Evolutionary conservation across 768 basidiomycete species (phyloP), one percentile per base, ranked within the genome.

Genomic region (Trametes gibbosa): DNA sequence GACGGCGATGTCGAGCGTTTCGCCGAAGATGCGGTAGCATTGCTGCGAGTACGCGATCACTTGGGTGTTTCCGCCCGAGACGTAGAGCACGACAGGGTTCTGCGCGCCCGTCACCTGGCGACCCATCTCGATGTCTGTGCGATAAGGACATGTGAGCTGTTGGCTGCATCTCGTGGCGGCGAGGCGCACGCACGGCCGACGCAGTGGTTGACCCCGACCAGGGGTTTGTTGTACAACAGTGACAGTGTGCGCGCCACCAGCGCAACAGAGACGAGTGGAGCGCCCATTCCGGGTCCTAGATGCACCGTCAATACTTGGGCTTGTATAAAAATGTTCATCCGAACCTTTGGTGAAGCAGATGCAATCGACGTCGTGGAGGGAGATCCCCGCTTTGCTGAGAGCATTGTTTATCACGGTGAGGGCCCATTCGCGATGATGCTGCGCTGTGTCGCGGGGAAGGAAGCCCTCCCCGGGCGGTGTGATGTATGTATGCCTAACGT

Each of bases 71-170:
- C 97, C 97, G 13, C 97, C 97, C 0, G 97, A 98, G 19, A 99
- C 97, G 69, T 99, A 99, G 35, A 98, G 84, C 6, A 98, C 95
- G 66, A 99, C 87, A 1, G 97, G 97, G 68, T 98, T 95, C 60
- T 87, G 86, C 4, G 97, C 95, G 47, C 89, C 89, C 2, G 97
- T 98, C 63, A 99, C 91, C 63, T 92, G 84, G 41, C 97, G 83
- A 35, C 97, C 97, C 90, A 98, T 99, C 74, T 99, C 97, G 64
- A 99, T 99, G 72, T 99, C 97, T 98, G 69, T n/a, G n/a, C n/a
- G 2, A 12, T 19, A 1, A 42, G 35, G 39, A 5, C 29, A 50
- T 8, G 7, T 39, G 58, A 52, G 42, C 24, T 21, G n/a, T 29
- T 21, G n/a, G 17, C n/a, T 13, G 12, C 19, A 17, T 21, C n/a